Conservation (phyloP, 2,329 filamentous ascomycete genomes). For the Pseudocercospora cruenta region DNA sequence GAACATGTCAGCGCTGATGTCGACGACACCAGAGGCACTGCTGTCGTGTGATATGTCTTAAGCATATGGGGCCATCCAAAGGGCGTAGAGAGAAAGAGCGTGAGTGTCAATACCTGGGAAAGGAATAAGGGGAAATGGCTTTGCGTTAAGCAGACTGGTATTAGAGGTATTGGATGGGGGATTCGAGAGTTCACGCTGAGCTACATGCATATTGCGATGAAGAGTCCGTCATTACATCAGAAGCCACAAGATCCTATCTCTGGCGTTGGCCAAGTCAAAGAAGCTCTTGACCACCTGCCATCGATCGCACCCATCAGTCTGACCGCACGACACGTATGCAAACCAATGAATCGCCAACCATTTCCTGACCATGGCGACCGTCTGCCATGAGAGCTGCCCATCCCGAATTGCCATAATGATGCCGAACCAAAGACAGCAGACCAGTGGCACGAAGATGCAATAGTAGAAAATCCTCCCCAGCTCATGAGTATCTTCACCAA, state of each 20-base stretch:
- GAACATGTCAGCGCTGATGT: not conserved
- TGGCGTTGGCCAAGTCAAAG: too few species aligned
- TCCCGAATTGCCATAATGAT: not conserved
- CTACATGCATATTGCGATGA: too few species aligned
- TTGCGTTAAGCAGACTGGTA: constrained; percentile 1
- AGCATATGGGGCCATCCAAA: constrained; percentile 2
- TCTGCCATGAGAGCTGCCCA: not conserved
- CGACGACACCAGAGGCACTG: not conserved
- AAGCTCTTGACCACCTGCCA: too few species aligned
- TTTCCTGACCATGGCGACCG: too few species aligned
- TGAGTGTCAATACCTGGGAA: constrained; percentile 2
- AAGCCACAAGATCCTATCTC: too few species aligned
- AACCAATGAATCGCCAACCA: too few species aligned
- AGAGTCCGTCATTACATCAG: too few species aligned
- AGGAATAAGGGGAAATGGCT: not conserved
- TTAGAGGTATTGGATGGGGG: not conserved
- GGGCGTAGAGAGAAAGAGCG: constrained; percentile 4
- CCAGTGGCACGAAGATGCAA: not conserved
- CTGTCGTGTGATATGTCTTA: not conserved
- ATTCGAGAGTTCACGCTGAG: not conserved
- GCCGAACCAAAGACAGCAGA: not conserved
- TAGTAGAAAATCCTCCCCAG: not conserved
- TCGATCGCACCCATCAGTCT: too few species aligned
- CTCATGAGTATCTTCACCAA: not conserved
- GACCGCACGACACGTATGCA: too few species aligned